phyloP scores from a whole-genome alignment of 768 basidiomycete species.

The Tubosaeta sp. region DNA sequence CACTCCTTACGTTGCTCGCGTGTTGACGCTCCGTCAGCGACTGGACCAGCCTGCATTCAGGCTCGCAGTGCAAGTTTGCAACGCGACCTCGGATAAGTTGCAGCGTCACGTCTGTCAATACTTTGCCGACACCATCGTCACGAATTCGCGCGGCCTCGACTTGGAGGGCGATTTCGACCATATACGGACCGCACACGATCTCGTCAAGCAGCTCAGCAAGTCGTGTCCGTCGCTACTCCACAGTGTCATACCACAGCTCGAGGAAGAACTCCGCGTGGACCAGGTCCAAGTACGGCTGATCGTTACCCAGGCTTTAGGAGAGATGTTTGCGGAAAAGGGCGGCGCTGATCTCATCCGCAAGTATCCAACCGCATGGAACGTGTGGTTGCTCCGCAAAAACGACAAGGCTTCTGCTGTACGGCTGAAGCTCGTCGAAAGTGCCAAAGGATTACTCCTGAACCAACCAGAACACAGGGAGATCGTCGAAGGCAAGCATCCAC shows the following conservation, averaged over 20 bases:
- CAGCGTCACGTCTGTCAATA: conserved; percentile 88
- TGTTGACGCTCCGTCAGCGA: conserved; percentile 36
- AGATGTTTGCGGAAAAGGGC: conserved; percentile 82
- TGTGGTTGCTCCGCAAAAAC: conserved; percentile 75
- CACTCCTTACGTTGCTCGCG: neutral
- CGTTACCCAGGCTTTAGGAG: conserved; percentile 83
- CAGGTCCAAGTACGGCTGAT: conserved; percentile 66
- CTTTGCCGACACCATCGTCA: conserved; percentile 85
- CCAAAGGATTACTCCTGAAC: conserved; percentile 55
- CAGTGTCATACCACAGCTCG: conserved; percentile 90
- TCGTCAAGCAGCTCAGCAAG: conserved; percentile 78
- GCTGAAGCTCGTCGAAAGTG: conserved; percentile 71
- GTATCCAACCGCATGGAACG: conserved; percentile 80
- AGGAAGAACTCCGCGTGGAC: conserved; percentile 83
- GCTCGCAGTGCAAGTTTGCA: conserved; percentile 84
- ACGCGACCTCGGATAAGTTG: conserved; percentile 75
- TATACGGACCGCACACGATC: conserved; percentile 73
- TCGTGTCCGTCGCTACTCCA: conserved; percentile 79
- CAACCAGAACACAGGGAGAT: conserved; percentile 63
- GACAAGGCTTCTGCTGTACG: conserved; percentile 74
- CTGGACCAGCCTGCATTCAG: conserved; percentile 74
- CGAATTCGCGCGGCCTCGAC: conserved; percentile 52
- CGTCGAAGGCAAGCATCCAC: conserved; percentile 61
- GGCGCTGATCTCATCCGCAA: conserved; percentile 71
- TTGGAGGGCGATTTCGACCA: conserved; percentile 55